These are phyloP conservation scores for Cymodocea nodosa DNA, from an alignment of 116 monocot genomes.

Conservation along the genomic window DNA sequence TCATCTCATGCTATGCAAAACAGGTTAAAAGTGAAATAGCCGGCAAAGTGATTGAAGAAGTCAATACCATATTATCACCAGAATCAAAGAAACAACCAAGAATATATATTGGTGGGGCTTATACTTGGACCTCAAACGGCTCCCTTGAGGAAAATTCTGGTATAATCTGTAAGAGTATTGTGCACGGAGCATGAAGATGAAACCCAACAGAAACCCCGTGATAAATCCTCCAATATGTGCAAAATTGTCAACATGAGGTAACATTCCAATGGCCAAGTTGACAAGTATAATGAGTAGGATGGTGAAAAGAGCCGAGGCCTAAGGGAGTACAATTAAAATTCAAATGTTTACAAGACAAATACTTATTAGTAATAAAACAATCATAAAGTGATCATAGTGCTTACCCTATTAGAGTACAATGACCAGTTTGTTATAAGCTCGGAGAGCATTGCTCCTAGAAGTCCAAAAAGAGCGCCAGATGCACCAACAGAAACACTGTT, in stretches of 20 bases:
- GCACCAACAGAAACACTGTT: slow-evolving; percentile 80
- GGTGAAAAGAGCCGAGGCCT: slow-evolving; percentile 59
- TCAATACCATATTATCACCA: slow-evolving; percentile 51
- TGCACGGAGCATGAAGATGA: slow-evolving; percentile 57
- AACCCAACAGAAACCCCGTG: slow-evolving; percentile 68
- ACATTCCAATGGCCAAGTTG: slow-evolving; percentile 78
- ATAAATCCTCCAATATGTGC: slow-evolving; percentile 88
- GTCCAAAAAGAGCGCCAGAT: slow-evolving; percentile 87
- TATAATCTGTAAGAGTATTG: slow-evolving; percentile 56
- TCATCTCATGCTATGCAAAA: neutral
- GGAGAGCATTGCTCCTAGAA: slow-evolving; percentile 86
- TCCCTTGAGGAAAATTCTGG: slow-evolving; percentile 28
- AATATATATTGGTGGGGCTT: slow-evolving; percentile 43
- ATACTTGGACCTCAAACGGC: slow-evolving; percentile 38
- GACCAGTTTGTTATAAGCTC: slow-evolving; percentile 89
- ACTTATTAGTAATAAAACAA: neutral
- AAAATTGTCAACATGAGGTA: slow-evolving; percentile 85
- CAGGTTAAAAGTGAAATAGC: neutral
- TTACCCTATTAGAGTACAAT: slow-evolving; percentile 65
- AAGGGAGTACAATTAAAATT: slow-evolving; percentile 8
- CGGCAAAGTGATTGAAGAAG: neutral
- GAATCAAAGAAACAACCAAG: slow-evolving; percentile 20
- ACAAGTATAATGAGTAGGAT: slow-evolving; percentile 47
- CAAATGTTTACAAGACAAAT: neutral
- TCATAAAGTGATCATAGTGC: neutral